Conservation (phyloP, 208 protist species). For the Leishmania tarentolae region DNA sequence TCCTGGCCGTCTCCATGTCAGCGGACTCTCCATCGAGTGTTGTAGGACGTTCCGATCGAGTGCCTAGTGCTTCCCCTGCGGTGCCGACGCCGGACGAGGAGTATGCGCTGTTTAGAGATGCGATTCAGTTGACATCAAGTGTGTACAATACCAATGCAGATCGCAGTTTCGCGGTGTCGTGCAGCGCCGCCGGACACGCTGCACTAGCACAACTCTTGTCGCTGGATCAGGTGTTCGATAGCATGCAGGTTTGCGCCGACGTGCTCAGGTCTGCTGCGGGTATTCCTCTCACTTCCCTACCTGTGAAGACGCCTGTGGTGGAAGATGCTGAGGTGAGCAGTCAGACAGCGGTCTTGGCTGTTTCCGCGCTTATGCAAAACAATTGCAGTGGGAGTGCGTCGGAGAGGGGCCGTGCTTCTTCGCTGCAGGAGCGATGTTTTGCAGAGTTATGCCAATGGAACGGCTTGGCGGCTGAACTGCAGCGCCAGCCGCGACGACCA, state of each 20-base stretch:
- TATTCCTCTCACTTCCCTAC: background rate
- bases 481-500: conserved; percentile 44
- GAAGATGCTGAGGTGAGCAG: conserved; percentile 9
- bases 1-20: conserved; percentile 51
- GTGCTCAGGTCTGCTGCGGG: conserved; percentile 1
- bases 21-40: background rate
- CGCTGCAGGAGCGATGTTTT: conserved; percentile 36
- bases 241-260: conserved; percentile 5
- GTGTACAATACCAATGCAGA: background rate
- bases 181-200: conserved; percentile 6
- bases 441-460: conserved; percentile 46
- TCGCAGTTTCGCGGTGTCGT: conserved; percentile 15
- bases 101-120: background rate
- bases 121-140: background rate
- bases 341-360: conserved; percentile 21
- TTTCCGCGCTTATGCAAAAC: conserved; percentile 3
- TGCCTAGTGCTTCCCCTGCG: background rate
- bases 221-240: conserved; percentile 10
- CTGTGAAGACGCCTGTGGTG: background rate
- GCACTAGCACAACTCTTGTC: conserved; percentile 1
- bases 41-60: background rate
- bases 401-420: background rate
- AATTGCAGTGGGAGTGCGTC: background rate
- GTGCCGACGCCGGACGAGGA: background rate
- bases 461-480: conserved; percentile 40